Conservation (phyloP, 352 stramenopile species). For the Halophytophthora batemanensis region DNA sequence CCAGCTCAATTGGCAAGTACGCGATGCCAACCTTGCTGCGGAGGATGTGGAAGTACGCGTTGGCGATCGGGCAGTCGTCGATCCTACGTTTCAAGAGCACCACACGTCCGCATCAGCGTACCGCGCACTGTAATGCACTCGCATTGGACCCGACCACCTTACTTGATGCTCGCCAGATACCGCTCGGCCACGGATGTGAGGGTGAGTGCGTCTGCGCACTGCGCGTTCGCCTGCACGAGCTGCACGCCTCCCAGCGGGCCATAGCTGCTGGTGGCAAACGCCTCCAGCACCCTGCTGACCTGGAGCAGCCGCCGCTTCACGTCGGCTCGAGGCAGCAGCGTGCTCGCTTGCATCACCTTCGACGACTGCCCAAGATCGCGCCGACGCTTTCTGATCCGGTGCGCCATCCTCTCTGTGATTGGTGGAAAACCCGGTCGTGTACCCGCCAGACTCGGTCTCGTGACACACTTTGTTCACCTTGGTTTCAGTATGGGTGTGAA, state of each 20-base stretch:
- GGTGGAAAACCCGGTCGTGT: not conserved
- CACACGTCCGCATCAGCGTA: too few relatives aligned
- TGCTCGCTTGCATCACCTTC: not conserved
- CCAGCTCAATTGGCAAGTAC: not conserved
- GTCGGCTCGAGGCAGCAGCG: constrained; percentile 13
- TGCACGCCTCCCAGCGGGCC: constrained; percentile 38
- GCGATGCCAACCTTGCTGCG: constrained; percentile 32
- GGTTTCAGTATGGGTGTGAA: constrained; percentile 11
- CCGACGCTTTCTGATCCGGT: too few relatives aligned
- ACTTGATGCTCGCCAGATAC: constrained; percentile 42
- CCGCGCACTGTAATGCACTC: not conserved
- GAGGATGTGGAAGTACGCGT: constrained; percentile 57
- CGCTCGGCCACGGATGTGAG: constrained; percentile 38
- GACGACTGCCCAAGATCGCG: constrained; percentile 17
- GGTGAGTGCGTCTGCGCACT: constrained; percentile 43
- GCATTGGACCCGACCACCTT: not conserved
- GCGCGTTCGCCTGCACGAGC: constrained; percentile 45
- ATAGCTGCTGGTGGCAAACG: constrained; percentile 36
- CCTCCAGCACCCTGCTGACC: constrained; percentile 28
- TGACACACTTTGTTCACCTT: constrained; percentile 11
- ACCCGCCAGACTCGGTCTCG: constrained; percentile 3
- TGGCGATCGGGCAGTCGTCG: constrained; percentile 46
- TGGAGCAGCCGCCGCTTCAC: constrained; percentile 28
- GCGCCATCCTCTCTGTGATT: too few relatives aligned
- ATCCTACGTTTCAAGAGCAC: constrained; percentile 16